Conservation (phyloP, 2,329 filamentous ascomycete genomes). For the Hymenoscyphus fraxineus region DNA sequence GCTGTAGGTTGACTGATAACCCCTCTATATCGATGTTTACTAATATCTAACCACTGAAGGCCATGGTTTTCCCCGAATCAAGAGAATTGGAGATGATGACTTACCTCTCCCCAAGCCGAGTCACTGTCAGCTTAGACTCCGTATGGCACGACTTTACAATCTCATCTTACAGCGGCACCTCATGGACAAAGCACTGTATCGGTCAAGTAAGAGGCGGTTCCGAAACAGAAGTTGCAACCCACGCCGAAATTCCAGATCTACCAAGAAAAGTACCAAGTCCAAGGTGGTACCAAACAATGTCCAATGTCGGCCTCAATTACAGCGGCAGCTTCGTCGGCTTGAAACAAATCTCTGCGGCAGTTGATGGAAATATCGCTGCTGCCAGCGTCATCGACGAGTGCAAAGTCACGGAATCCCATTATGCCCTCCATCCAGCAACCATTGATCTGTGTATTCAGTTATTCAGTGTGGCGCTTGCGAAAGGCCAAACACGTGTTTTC, state of each 20-base stretch:
- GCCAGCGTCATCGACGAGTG: not conserved
- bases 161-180: constrained; percentile 25
- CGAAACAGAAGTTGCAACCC: not conserved
- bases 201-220: constrained; percentile 22
- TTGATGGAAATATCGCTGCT: not conserved
- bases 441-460: constrained; percentile 19
- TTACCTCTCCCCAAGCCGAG: constrained; percentile 20
- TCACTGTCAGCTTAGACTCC: constrained; percentile 25
- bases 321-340: constrained; percentile 25
- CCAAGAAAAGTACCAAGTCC: not conserved
- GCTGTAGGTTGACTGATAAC: not conserved
- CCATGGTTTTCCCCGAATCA: constrained; percentile 24
- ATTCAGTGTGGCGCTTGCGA: constrained; percentile 14
- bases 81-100: constrained; percentile 29
- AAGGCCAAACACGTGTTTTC: constrained; percentile 16
- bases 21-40: not conserved
- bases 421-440: constrained; percentile 18
- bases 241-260: not conserved
- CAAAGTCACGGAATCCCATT: constrained; percentile 9
- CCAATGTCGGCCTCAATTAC: constrained; percentile 26
- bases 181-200: constrained; percentile 33
- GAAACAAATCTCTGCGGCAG: constrained; percentile 13
- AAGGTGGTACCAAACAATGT: constrained; percentile 10
- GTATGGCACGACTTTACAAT: constrained; percentile 34
- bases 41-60: constrained; percentile 8